Percentiles rank a stretch among this genome's conserved stretches.
phyloP scores from a whole-genome alignment of 805 yeast genomes.

The Wickerhamiella dianesei region DNA sequence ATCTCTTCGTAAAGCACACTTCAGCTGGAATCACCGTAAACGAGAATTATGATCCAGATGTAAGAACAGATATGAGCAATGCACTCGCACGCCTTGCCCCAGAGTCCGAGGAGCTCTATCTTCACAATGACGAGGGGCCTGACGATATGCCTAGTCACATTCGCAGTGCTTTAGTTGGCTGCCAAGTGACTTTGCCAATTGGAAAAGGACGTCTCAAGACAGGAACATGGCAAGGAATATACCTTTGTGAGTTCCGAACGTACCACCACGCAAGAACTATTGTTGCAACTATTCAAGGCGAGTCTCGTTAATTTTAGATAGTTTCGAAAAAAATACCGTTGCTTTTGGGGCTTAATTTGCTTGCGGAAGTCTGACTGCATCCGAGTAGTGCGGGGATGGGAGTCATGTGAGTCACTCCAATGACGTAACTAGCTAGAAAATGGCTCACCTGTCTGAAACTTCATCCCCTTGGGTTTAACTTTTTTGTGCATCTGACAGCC shows the following conservation, averaged over 20 bases:
- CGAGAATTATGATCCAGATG: constrained; percentile 73
- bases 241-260: constrained; percentile 58
- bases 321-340: too few relatives aligned
- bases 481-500: background rate
- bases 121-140: constrained; percentile 58
- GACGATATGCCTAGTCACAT: constrained; percentile 82
- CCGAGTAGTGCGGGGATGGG: too few relatives aligned
- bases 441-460: too few relatives aligned
- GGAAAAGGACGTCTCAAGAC: constrained; percentile 50
- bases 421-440: too few relatives aligned
- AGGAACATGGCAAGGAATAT: constrained; percentile 83
- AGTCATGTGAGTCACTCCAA: too few relatives aligned
- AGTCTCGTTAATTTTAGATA: too few relatives aligned
- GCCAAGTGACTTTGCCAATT: constrained; percentile 53
- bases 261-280: constrained; percentile 49
- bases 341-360: too few relatives aligned
- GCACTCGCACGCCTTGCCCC: constrained; percentile 57
- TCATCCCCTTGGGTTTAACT: too few relatives aligned
- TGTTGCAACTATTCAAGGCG: constrained; percentile 64
- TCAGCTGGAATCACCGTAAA: constrained; percentile 65
- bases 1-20: constrained; percentile 64
- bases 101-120: constrained; percentile 37
- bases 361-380: too few relatives aligned
- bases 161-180: constrained; percentile 48
- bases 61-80: constrained; percentile 51